Conservation (phyloP, 2,329 filamentous ascomycete species). For the Plectosphaerella sp. region DNA sequence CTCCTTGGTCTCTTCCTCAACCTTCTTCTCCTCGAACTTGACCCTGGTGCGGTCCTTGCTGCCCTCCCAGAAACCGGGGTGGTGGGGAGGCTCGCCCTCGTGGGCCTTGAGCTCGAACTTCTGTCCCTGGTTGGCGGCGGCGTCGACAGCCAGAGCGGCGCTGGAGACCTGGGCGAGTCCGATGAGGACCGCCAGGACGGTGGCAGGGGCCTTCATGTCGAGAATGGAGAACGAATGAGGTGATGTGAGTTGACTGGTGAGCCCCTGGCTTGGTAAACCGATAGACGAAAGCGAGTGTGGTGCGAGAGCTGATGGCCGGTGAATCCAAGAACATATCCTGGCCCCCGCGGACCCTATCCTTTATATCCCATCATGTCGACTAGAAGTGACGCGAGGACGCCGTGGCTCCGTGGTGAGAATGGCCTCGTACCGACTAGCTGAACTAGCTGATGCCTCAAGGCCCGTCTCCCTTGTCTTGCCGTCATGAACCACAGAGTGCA, state of each 20-base stretch:
- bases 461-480: too few relatives aligned
- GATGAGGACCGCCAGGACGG: conserved; percentile 6
- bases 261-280: conserved; percentile 6
- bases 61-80: too few relatives aligned
- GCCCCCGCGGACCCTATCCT: background rate
- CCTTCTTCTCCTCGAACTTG: background rate
- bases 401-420: background rate
- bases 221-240: background rate
- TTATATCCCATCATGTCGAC: background rate
- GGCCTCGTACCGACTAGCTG: too few relatives aligned
- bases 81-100: too few relatives aligned
- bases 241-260: conserved; percentile 6
- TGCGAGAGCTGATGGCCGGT: conserved; percentile 8
- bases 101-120: too few relatives aligned
- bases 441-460: too few relatives aligned
- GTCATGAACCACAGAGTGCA: too few relatives aligned
- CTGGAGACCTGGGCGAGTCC: conserved; percentile 5
- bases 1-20: background rate
- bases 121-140: background rate
- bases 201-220: conserved; percentile 7
- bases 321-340: background rate
- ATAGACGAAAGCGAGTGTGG: conserved; percentile 3
- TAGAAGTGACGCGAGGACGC: too few relatives aligned
- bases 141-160: background rate
- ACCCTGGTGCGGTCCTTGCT: background rate